Conservation (phyloP, 2,329 filamentous ascomycete genomes). For the Alternaria solani region DNA sequence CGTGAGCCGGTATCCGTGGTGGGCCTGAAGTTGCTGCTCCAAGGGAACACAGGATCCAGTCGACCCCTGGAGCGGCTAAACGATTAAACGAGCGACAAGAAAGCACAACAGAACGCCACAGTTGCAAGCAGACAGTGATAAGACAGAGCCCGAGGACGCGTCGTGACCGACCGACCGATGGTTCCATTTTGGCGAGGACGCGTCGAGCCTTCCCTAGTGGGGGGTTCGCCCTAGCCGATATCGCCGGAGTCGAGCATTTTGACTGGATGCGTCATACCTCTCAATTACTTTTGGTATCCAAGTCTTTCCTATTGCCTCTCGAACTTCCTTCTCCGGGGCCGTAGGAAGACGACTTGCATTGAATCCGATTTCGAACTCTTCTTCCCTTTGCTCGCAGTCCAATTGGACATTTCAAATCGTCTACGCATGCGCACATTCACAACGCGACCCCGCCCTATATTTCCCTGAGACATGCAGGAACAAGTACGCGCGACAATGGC, state of each 20-base stretch:
- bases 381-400: background rate
- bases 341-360: background rate
- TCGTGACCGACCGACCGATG: constrained; percentile 14
- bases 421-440: constrained; percentile 16
- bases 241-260: constrained; percentile 38
- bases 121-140: background rate
- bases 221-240: constrained; percentile 38
- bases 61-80: background rate
- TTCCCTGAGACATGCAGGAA: constrained; percentile 14
- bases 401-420: constrained; percentile 8
- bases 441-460: constrained; percentile 23
- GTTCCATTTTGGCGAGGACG: constrained; percentile 10
- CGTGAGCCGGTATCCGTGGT: constrained; percentile 22
- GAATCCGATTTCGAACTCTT: background rate
- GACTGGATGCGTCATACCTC: constrained; percentile 30
- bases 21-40: constrained; percentile 8
- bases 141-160: constrained; percentile 21
- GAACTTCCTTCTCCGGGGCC: background rate
- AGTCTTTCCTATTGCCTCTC: background rate
- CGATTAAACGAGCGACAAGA: constrained; percentile 14
- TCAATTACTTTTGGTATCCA: constrained; percentile 6
- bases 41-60: background rate
- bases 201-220: constrained; percentile 24
- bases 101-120: background rate
- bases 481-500: constrained; percentile 41